phyloP scores from a whole-genome alignment of 2,329 filamentous ascomycete species.

The Alternaria novae-zelandiae region DNA sequence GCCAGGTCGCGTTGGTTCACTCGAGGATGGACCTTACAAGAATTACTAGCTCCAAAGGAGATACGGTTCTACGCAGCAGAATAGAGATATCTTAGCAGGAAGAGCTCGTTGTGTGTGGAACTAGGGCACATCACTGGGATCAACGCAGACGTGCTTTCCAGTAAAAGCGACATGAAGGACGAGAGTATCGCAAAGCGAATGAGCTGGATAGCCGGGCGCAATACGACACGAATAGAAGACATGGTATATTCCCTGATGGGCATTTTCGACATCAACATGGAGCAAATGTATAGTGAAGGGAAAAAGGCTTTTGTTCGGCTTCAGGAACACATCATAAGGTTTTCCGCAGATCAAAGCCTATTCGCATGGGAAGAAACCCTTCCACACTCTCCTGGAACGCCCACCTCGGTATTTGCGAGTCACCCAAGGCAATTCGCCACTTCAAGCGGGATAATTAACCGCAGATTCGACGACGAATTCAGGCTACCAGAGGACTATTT shows the following conservation, averaged over 20 bases:
- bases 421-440: neutral
- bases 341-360: conserved; percentile 15
- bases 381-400: neutral
- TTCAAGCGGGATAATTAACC: neutral
- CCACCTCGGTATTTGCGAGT: neutral
- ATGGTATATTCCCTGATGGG: neutral
- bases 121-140: neutral
- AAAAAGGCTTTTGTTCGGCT: conserved; percentile 28
- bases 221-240: neutral
- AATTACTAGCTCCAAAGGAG: neutral
- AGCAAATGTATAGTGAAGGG: conserved; percentile 39
- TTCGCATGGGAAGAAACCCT: conserved; percentile 14
- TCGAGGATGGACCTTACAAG: conserved; percentile 1
- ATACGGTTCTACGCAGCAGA: neutral
- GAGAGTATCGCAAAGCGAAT: neutral
- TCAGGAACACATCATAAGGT: conserved; percentile 27
- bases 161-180: neutral
- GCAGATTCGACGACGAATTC: neutral
- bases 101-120: neutral
- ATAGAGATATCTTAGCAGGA: neutral
- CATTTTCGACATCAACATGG: conserved; percentile 28
- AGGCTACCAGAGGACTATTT: neutral
- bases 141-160: neutral
- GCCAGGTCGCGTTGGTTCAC: neutral
- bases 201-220: neutral